Base-by-base conservation (phyloP, 176 grass and related monocot genomes). In the Ananas comosus region DNA sequence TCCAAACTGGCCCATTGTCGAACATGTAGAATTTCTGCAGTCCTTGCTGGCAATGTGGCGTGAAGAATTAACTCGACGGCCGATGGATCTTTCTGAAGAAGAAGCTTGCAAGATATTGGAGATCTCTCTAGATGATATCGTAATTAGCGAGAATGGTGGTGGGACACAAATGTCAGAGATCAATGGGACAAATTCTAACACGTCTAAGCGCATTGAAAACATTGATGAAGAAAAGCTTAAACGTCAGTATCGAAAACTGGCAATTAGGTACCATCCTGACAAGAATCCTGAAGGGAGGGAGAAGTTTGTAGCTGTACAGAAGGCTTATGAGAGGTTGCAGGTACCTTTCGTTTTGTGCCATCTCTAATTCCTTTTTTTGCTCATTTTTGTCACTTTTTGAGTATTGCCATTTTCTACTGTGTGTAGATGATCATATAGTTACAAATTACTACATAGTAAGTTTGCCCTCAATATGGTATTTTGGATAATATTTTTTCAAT, bases 181-280 rank as follows among this genome's bases (percentile, higher is more conserved):
- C 29, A 74, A 67, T 69, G 66, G 48, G 10, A 17, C 51, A 13
- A 84, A 64, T 80, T 85, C 64, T 50, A 69, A 21, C 65, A 69
- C 52, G 9, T 72, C 80, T 70, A 90, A 83, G 28, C 81, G 70
- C 67, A 81, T 84, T 64, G 82, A 86, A 81, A 92, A 88, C 83
- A 93, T 99, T 70, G 94, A 99, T 10, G 94, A 99, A 81, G 94
- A 99, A 82, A 99, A 93, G 81, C 85, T 99, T 72, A 99, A 99
- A 66, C 90, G 94, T 49, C 94, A 99, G 68, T 99, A 99, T 70
- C 76, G 94, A 21, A 99, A 99, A 78, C 79, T 99, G 70, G 94
- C 94, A 66, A 99, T 99, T 67, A 86, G 88, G 71, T 99, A 99
- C 24, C 94, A 99, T 91, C 94, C 94, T 81, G 94, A 99, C 67